phyloP scores from a whole-genome alignment of 192 early-diverging fungal species.

The Thoreauomyces humboldtii region DNA sequence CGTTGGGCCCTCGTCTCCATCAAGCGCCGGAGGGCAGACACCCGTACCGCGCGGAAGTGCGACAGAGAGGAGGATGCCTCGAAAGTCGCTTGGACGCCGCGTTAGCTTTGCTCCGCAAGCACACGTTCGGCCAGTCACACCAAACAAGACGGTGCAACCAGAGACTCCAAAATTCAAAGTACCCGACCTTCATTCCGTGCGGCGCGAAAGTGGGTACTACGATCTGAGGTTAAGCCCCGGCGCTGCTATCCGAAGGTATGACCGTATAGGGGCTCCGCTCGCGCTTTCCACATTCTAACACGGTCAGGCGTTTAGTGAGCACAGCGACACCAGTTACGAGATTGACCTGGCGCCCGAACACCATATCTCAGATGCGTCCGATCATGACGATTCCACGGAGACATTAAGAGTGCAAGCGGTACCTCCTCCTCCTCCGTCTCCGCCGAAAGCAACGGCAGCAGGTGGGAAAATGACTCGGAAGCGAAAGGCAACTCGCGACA shows the following conservation, averaged over 20 bases:
- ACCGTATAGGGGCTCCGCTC: neutral
- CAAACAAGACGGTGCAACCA: neutral
- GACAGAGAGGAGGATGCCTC: neutral
- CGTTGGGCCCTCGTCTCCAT: too few species aligned
- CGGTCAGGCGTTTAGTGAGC: neutral
- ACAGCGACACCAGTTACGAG: conserved; percentile 19
- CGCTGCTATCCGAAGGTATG: neutral
- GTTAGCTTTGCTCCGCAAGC: conserved; percentile 24
- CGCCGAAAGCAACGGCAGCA: conserved; percentile 13
- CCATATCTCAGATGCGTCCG: too few species aligned
- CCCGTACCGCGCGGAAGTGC: too few species aligned
- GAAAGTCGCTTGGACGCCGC: conserved; percentile 23
- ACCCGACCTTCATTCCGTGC: conserved; percentile 23
- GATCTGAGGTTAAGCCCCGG: conserved; percentile 11
- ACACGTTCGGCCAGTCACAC: neutral
- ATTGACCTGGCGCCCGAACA: too few species aligned
- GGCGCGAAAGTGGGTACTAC: conserved; percentile 10
- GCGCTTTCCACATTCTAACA: neutral
- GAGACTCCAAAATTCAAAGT: neutral
- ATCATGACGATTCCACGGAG: too few species aligned
- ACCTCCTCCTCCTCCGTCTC: too few species aligned
- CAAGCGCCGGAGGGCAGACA: too few species aligned
- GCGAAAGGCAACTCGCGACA: conserved; percentile 6
- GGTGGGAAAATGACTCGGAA: neutral
- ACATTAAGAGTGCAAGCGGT: too few species aligned